Percentiles rank a stretch among this genome's conserved stretches.
Conservation (phyloP, 2,329 filamentous ascomycete species). For the Botrytis porri region DNA sequence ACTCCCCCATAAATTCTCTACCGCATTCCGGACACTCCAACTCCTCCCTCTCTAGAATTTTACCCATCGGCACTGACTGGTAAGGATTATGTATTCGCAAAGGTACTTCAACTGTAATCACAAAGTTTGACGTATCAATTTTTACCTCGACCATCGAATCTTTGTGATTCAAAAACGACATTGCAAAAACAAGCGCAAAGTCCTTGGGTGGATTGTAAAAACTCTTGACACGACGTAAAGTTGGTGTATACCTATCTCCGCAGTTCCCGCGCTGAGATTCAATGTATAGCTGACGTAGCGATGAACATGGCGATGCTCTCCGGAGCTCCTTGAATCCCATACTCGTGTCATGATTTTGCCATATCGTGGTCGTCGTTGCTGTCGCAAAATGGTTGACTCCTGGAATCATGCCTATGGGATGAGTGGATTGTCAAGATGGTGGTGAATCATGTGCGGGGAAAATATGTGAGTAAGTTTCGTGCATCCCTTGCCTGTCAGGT, state of each 20-base stretch:
- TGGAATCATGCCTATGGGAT: conserved; percentile 11
- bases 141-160: conserved; percentile 7
- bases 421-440: not conserved
- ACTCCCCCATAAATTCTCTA: conserved; percentile 6
- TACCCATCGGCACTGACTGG: not conserved
- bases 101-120: conserved; percentile 14
- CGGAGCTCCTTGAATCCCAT: conserved; percentile 5
- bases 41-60: not conserved
- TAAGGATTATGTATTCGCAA: conserved; percentile 1
- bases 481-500: conserved; percentile 13
- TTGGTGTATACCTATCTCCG: conserved; percentile 5
- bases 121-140: conserved; percentile 6
- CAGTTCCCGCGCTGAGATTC: conserved; percentile 6
- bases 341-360: not conserved
- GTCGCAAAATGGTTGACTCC: conserved; percentile 1
- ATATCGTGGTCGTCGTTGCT: not conserved
- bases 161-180: not conserved
- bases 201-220: conserved; percentile 8
- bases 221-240: conserved; percentile 17
- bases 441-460: conserved; percentile 20
- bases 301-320: conserved; percentile 17
- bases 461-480: conserved; percentile 9
- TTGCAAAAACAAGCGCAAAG: not conserved
- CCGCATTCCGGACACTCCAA: conserved; percentile 19
- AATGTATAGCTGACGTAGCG: conserved; percentile 13